Conservation (phyloP, 257 asterid species). For the Petrea volubilis region DNA sequence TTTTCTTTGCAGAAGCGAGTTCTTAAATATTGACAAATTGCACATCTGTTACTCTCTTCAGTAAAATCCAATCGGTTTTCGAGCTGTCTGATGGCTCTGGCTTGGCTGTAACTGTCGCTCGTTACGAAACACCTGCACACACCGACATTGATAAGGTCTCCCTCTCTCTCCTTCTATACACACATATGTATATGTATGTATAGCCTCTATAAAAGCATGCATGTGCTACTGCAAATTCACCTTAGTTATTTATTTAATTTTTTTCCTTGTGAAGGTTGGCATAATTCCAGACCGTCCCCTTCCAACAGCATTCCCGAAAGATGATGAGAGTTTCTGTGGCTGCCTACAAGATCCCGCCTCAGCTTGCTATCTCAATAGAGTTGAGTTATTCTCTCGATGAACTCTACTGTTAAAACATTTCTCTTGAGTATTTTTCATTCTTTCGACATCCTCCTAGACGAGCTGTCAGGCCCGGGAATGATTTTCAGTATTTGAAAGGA, state of each 20-base stretch:
- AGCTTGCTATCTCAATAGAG: constrained; percentile 70
- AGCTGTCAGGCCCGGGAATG: not conserved
- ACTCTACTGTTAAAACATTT: not conserved
- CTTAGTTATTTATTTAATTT: not conserved
- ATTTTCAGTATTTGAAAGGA: not conserved
- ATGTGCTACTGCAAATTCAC: not conserved
- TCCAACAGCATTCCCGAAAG: constrained; percentile 85
- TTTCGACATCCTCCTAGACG: constrained; percentile 14
- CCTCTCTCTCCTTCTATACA: constrained; percentile 18
- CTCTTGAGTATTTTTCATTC: constrained; percentile 27
- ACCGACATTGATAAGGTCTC: constrained; percentile 87
- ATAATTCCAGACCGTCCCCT: constrained; percentile 80
- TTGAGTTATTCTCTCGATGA: constrained; percentile 61
- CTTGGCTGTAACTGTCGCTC: constrained; percentile 92
- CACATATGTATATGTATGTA: not conserved
- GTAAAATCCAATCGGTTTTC: constrained; percentile 95
- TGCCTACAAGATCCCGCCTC: constrained; percentile 81
- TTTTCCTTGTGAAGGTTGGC: constrained; percentile 59
- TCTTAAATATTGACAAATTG: constrained; percentile 9
- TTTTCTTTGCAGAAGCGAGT: not conserved
- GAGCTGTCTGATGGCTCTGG: constrained; percentile 98
- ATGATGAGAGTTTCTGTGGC: constrained; percentile 77
- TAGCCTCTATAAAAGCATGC: not conserved
- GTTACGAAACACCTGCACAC: constrained; percentile 96
- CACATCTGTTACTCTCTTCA: constrained; percentile 30